A percentile compares a stretch with the other conserved stretches of the same genome.
Conservation (phyloP, 495 filamentous ascomycete genomes). For the Penicillium egyptiacum region DNA sequence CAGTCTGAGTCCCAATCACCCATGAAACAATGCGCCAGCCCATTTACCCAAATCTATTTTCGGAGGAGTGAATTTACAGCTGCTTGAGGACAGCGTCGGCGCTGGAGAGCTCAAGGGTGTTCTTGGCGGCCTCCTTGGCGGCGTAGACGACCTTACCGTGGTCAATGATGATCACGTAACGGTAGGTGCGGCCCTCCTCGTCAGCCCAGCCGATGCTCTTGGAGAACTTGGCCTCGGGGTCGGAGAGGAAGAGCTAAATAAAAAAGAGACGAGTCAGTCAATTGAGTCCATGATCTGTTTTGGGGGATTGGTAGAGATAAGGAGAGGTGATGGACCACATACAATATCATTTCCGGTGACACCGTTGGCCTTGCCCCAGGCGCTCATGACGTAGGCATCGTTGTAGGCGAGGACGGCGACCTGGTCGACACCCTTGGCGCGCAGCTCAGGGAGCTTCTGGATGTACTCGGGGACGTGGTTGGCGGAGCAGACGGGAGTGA, state of each 20-base stretch:
- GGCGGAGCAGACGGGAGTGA: conserved; percentile 91
- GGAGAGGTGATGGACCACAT: conserved; percentile 26
- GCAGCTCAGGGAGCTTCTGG: conserved; percentile 66
- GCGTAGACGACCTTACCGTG: conserved; percentile 89
- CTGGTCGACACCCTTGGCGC: conserved; percentile 81
- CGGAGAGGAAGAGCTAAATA: conserved; percentile 80
- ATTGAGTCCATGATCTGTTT: background rate
- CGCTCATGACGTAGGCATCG: conserved; percentile 89
- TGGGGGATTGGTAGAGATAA: background rate
- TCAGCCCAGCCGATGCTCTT: conserved; percentile 80
- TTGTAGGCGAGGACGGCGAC: conserved; percentile 86
- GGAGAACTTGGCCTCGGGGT: conserved; percentile 74
- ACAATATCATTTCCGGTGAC: conserved; percentile 79
- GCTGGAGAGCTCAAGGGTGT: conserved; percentile 57
- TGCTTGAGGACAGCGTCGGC: conserved; percentile 32
- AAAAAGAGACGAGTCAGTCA: conserved; percentile 12
- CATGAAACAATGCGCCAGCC: conserved; percentile 17
- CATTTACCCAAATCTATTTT: conserved; percentile 7
- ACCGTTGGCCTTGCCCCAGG: conserved; percentile 93
- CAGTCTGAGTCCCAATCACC: background rate
- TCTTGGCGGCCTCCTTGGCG: conserved; percentile 69
- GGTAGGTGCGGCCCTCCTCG: conserved; percentile 68
- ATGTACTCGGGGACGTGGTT: conserved; percentile 87
- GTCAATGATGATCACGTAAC: conserved; percentile 86
- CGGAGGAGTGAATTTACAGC: conserved; percentile 21